Percentiles rank a stretch among this genome's conserved stretches.
Evolutionary conservation across 1,139 yeast genomes (phyloP).

Genomic region (Nakaseomyces kungkrabaensis): DNA sequence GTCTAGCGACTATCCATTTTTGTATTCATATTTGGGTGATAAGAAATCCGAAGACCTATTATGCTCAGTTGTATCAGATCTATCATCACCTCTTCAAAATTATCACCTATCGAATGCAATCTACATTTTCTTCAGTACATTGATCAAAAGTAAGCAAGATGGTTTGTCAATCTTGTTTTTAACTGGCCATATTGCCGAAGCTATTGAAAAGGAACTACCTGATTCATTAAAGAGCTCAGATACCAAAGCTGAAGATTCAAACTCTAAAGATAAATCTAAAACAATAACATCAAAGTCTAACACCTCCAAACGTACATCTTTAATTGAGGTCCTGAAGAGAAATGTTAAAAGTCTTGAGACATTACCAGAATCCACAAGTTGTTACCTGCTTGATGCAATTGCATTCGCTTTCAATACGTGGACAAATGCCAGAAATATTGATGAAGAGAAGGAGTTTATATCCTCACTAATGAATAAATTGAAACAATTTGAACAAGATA

Average conservation of each 20-base stretch:
- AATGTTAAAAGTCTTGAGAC: slow-evolving; percentile 43
- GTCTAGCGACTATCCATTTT: slow-evolving; percentile 50
- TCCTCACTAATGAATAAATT: slow-evolving; percentile 39
- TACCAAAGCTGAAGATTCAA: too few species aligned
- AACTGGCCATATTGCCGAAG: slow-evolving; percentile 38
- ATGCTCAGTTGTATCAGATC: slow-evolving; percentile 48
- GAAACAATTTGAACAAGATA: slow-evolving; percentile 11
- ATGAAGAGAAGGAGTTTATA: slow-evolving; percentile 43
- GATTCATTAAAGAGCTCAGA: too few species aligned
- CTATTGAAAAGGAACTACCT: slow-evolving; percentile 30
- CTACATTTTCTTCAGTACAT: slow-evolving; percentile 66
- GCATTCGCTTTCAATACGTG: slow-evolving; percentile 60
- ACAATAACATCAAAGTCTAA: not conserved
- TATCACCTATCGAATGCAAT: slow-evolving; percentile 46
- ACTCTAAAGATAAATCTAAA: too few species aligned
- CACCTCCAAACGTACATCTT: slow-evolving; percentile 22
- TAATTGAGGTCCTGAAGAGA: slow-evolving; percentile 51
- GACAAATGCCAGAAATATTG: slow-evolving; percentile 48
- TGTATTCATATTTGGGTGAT: slow-evolving; percentile 70
- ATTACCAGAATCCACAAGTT: slow-evolving; percentile 46
- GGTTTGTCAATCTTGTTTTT: slow-evolving; percentile 72
- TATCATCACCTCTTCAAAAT: slow-evolving; percentile 51
- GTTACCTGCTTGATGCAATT: slow-evolving; percentile 53
- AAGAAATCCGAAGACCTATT: slow-evolving; percentile 51
- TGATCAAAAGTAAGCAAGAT: slow-evolving; percentile 72